Evolutionary conservation across 2,329 filamentous ascomycete species (phyloP).

Genomic region (Phaeosphaeriaceae sp.): DNA sequence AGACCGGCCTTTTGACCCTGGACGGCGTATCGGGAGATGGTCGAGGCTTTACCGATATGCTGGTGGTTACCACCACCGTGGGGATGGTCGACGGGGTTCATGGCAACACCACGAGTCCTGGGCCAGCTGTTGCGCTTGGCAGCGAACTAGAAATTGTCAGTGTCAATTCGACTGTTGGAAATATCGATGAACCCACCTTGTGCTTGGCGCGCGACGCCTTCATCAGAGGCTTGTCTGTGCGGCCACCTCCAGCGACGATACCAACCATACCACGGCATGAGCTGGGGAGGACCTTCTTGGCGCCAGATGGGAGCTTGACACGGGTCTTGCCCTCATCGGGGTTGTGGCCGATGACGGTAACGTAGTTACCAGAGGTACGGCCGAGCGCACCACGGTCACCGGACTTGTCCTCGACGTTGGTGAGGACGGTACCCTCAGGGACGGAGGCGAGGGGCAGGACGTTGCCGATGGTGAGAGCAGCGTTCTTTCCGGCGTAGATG

Average conservation of each 20-base stretch:
- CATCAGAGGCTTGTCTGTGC: constrained; percentile 99
- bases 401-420: constrained; percentile 98
- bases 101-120: constrained; percentile 99
- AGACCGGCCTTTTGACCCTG: constrained; percentile 99
- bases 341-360: constrained; percentile 69
- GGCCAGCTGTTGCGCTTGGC: constrained; percentile 99
- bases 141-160: constrained; percentile 70
- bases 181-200: constrained; percentile 61
- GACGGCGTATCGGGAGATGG: constrained; percentile 96
- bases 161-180: background rate
- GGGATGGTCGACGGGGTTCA: constrained; percentile 99
- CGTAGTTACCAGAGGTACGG: constrained; percentile 98
- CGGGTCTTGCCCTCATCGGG: constrained; percentile 92
- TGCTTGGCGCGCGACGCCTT: constrained; percentile 99
- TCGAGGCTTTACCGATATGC: constrained; percentile 99
- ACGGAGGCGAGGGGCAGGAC: constrained; percentile 92
- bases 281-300: constrained; percentile 98
- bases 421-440: constrained; percentile 98
- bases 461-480: constrained; percentile 95
- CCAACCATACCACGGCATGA: constrained; percentile 96
- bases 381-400: constrained; percentile 96
- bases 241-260: constrained; percentile 98
- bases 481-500: constrained; percentile 99
- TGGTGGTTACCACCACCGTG: constrained; percentile 93
- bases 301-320: constrained; percentile 97